Conservation (phyloP, 345 rosid species). For the Salix udensis region DNA sequence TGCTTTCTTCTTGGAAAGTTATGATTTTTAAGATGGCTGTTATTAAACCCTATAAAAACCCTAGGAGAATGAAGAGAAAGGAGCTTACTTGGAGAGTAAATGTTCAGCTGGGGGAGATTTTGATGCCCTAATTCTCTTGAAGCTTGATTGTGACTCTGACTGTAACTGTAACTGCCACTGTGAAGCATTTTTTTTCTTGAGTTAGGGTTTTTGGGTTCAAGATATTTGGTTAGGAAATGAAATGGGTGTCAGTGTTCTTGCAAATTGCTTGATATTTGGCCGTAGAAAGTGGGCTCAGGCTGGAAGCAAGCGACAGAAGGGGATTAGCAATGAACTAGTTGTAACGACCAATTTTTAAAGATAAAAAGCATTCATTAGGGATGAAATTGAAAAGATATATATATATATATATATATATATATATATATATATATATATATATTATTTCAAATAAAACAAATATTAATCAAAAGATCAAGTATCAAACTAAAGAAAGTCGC, state of each 20-base stretch:
- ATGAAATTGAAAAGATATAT: too few species aligned
- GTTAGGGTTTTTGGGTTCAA: neutral
- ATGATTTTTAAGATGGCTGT: slow-evolving; percentile 8
- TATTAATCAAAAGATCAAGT: too few species aligned
- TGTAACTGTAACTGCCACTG: slow-evolving; percentile 12
- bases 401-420: too few species aligned
- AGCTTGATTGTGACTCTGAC: slow-evolving; percentile 12
- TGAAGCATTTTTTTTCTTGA: slow-evolving; percentile 25
- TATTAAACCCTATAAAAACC: slow-evolving; percentile 29
- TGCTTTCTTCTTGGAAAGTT: neutral
- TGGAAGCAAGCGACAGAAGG: neutral
- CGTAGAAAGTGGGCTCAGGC: too few species aligned
- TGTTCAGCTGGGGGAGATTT: slow-evolving; percentile 20
- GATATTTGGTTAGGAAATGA: neutral
- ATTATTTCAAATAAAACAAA: too few species aligned
- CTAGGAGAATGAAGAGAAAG: slow-evolving; percentile 25
- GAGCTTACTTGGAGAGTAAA: slow-evolving; percentile 39
- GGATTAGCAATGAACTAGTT: neutral
- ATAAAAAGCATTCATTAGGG: too few species aligned
- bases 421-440: too few species aligned
- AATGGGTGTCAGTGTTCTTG: neutral
- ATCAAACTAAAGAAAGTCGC: too few species aligned
- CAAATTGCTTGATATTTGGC: too few species aligned
- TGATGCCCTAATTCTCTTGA: slow-evolving; percentile 36
- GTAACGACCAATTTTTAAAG: too few species aligned